phyloP scores from a whole-genome alignment of 352 stramenopile species.

The Phytophthora tentaculata region DNA sequence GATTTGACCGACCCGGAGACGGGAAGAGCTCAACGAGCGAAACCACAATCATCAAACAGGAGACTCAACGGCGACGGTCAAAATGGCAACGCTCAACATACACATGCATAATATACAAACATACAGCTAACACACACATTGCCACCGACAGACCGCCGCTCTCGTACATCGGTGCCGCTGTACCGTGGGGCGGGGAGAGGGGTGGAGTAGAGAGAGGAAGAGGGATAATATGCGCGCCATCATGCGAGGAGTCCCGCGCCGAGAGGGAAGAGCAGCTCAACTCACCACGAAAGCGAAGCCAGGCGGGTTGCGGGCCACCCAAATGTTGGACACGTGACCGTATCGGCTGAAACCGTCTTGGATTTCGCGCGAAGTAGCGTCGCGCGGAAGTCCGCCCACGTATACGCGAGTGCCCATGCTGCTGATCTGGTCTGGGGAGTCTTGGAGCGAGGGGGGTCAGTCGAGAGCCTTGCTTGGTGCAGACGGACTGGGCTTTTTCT shows the following conservation, averaged over 20 bases:
- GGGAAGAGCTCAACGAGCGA: slow-evolving; percentile 6
- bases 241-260: slow-evolving; percentile 33
- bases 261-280: slow-evolving; percentile 41
- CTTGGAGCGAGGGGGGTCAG: slow-evolving; percentile 14
- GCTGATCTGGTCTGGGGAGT: slow-evolving; percentile 25
- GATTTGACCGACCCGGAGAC: not conserved
- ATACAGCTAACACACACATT: slow-evolving; percentile 31
- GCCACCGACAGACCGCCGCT: slow-evolving; percentile 19
- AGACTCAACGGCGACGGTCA: slow-evolving; percentile 5
- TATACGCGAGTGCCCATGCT: slow-evolving; percentile 86
- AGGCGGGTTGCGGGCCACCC: slow-evolving; percentile 86
- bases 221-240: slow-evolving; percentile 35
- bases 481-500: slow-evolving; percentile 29
- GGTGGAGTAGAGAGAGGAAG: slow-evolving; percentile 19
- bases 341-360: slow-evolving; percentile 86
- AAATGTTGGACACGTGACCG: slow-evolving; percentile 87
- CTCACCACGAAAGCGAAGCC: slow-evolving; percentile 92
- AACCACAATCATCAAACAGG: slow-evolving; percentile 15
- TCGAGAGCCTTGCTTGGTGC: slow-evolving; percentile 29
- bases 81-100: slow-evolving; percentile 16
- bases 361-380: slow-evolving; percentile 82
- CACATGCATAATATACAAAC: slow-evolving; percentile 15
- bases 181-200: not conserved
- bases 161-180: slow-evolving; percentile 5
- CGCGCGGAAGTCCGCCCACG: slow-evolving; percentile 80